Percentiles rank a stretch among this genome's conserved stretches.
Evolutionary conservation across 2,329 filamentous ascomycete species (phyloP).

Genomic region (Colletotrichum lindemuthianum): DNA sequence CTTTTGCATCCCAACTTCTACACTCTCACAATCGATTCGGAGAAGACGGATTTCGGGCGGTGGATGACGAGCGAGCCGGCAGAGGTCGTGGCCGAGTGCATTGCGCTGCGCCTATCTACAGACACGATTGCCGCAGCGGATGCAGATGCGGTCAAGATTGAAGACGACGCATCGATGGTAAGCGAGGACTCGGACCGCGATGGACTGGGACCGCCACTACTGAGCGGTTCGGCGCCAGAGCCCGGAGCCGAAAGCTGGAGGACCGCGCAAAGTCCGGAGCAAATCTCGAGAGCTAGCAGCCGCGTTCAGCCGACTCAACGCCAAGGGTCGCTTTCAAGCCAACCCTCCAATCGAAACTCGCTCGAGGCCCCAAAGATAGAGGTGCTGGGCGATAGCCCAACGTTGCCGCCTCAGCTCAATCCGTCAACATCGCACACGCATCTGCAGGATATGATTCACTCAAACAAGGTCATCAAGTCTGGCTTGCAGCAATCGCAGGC

Average conservation of each 20-base stretch:
- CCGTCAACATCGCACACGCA: conserved; percentile 63
- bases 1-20: conserved; percentile 88
- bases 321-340: conserved; percentile 61
- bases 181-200: conserved; percentile 47
- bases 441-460: conserved; percentile 68
- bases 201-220: conserved; percentile 50
- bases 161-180: conserved; percentile 35
- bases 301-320: conserved; percentile 52
- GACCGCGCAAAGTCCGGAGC: conserved; percentile 62
- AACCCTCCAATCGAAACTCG: conserved; percentile 60
- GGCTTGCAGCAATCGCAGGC: conserved; percentile 64
- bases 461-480: conserved; percentile 67
- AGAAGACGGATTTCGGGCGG: conserved; percentile 78
- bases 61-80: conserved; percentile 84
- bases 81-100: conserved; percentile 83
- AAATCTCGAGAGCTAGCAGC: conserved; percentile 53
- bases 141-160: conserved; percentile 35
- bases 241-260: conserved; percentile 59
- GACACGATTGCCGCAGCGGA: conserved; percentile 37
- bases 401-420: conserved; percentile 61
- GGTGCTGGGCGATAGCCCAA: conserved; percentile 68
- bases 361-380: conserved; percentile 43
- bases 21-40: conserved; percentile 79
- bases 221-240: conserved; percentile 48
- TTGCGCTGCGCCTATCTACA: conserved; percentile 66